Evolutionary conservation across 1,139 yeast genomes (phyloP).

Genomic region (Groenewaldozyma auringiensis): DNA sequence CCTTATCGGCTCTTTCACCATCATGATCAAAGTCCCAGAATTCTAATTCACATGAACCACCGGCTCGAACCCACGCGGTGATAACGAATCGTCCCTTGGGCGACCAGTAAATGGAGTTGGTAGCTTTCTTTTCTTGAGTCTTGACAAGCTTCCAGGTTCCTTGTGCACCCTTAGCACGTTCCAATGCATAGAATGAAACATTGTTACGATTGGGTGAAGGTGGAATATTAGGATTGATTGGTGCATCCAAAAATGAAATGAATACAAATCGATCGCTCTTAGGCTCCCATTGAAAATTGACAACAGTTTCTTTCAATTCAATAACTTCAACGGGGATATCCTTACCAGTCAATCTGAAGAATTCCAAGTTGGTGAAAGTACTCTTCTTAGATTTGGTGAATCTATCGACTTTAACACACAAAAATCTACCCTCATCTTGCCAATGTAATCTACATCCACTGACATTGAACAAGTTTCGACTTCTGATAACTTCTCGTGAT

Average conservation of each 20-base stretch:
- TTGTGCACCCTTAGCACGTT: slow-evolving; percentile 40
- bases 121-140: slow-evolving; percentile 51
- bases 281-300: slow-evolving; percentile 96
- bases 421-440: slow-evolving; percentile 80
- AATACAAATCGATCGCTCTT: slow-evolving; percentile 77
- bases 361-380: slow-evolving; percentile 83
- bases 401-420: slow-evolving; percentile 95
- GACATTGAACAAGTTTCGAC: slow-evolving; percentile 91
- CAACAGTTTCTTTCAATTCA: slow-evolving; percentile 83
- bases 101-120: slow-evolving; percentile 78
- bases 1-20: slow-evolving; percentile 46
- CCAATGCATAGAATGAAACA: slow-evolving; percentile 78
- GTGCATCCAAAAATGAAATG: slow-evolving; percentile 45
- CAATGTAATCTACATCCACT: slow-evolving; percentile 88
- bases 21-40: slow-evolving; percentile 83
- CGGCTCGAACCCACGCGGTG: slow-evolving; percentile 60
- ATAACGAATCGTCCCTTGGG: slow-evolving; percentile 90
- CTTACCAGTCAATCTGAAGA: slow-evolving; percentile 79
- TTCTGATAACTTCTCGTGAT: slow-evolving; percentile 72
- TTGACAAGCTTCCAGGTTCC: slow-evolving; percentile 57
- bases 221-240: slow-evolving; percentile 28
- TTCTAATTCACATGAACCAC: slow-evolving; percentile 54
- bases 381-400: slow-evolving; percentile 95
- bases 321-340: slow-evolving; percentile 92
- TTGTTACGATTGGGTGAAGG: slow-evolving; percentile 67